Percentiles rank a stretch among this genome's conserved stretches.
Evolutionary conservation across 1,284 basidiomycete species (phyloP).

Genomic region (Phenoliferia sp.): DNA sequence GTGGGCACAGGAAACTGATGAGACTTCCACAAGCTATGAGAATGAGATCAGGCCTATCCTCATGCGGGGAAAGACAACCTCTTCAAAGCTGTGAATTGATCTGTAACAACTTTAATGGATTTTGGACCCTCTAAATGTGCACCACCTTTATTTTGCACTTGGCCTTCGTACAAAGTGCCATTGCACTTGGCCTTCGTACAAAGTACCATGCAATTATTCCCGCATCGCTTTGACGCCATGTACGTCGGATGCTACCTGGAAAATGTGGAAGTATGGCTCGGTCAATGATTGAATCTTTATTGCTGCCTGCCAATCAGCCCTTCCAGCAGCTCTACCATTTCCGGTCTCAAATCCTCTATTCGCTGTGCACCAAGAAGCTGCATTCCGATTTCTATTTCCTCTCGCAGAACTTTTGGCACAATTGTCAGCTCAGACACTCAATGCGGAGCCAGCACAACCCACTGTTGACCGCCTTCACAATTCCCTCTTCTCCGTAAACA

Average conservation of each 20-base stretch:
- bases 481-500: constrained; percentile 79
- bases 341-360: constrained; percentile 33
- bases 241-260: too few species aligned
- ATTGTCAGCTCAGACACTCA: neutral
- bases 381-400: constrained; percentile 41
- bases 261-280: too few species aligned
- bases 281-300: too few species aligned
- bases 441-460: constrained; percentile 27
- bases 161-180: too few species aligned
- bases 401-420: constrained; percentile 34
- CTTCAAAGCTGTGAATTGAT: neutral
- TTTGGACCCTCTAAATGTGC: too few species aligned
- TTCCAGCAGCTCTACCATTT: constrained; percentile 20
- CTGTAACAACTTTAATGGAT: too few species aligned
- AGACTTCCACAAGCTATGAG: neutral
- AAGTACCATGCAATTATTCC: too few species aligned
- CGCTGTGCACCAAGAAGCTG: constrained; percentile 37
- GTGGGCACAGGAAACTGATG: neutral
- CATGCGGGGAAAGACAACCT: neutral
- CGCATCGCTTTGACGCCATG: too few species aligned
- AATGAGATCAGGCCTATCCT: neutral
- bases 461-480: constrained; percentile 59
- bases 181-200: too few species aligned
- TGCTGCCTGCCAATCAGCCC: neutral
- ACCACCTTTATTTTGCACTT: too few species aligned